Evolutionary conservation across 805 yeast genomes (phyloP).

Genomic region (Myxozyma monticola): DNA sequence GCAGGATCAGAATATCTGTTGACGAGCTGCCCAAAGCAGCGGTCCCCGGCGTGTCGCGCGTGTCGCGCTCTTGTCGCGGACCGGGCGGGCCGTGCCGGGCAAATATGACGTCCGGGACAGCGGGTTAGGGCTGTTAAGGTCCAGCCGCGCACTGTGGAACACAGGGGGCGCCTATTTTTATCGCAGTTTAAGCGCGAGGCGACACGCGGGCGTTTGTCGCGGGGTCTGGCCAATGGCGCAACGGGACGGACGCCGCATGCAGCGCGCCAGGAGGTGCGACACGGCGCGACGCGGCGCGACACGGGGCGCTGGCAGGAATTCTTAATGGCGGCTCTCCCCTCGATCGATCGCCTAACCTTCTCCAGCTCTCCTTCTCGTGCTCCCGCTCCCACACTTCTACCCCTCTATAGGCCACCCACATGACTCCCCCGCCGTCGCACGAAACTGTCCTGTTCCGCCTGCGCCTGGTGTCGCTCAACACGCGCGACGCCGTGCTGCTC

Average conservation of each 20-base stretch:
- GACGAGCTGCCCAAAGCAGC: not conserved
- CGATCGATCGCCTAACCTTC: no score
- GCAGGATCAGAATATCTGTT: not conserved
- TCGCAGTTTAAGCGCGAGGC: not conserved
- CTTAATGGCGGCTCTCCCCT: not conserved
- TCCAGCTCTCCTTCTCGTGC: no score
- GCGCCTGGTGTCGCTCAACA: slow-evolving; percentile 7
- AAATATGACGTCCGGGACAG: not conserved
- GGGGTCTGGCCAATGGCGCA: not conserved
- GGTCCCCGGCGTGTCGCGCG: no score
- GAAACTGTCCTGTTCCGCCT: slow-evolving; percentile 22
- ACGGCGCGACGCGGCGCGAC: no score
- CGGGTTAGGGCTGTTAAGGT: not conserved
- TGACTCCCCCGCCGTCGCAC: slow-evolving; percentile 24
- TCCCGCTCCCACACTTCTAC: no score
- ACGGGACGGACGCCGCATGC: no score
- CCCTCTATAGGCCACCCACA: no score
- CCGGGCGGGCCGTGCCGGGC: no score
- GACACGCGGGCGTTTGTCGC: not conserved
- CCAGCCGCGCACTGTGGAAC: not conserved
- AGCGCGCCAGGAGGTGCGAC: no score
- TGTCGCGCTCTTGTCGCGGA: no score
- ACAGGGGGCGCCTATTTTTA: not conserved
- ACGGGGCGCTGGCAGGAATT: not conserved
- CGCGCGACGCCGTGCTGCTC: slow-evolving; percentile 7